Evolutionary conservation across 257 asterid species (phyloP), one percentile per base, ranked within the genome.

Genomic region (Phtheirospermum japonicum): DNA sequence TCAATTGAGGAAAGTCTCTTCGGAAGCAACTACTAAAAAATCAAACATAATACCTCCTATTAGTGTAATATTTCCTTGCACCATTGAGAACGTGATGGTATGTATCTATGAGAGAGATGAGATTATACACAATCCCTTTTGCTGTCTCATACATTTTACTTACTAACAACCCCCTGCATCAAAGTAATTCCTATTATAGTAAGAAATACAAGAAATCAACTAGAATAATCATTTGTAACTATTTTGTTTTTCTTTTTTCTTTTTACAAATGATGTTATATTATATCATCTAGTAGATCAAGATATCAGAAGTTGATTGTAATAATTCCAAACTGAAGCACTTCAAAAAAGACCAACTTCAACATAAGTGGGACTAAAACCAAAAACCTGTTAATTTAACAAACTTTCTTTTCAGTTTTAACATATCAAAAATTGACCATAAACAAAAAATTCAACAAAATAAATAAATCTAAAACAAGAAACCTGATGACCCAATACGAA

Each of bases 401-500:
- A n/a, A 23, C 28, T 3, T 3, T 23, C 28, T 23, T 23, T 23
- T 23, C 28, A 23, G 28, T 23, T 23, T 23, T 23, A 23, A 23
- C 28, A 23, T 42, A 42, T 4, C 14, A 4, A 42, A 42, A 42
- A 42, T 42, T 12, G 48, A 42, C 48, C 17, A 4, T 16, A 13
- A 42, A 42, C 48, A 13, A 42, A 42, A 12, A 16, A 3, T 14
- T 48, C 26, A 16, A 7, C 11, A 48, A 48, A 45, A 10, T 53
- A 20, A 53, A 33, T 6, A 2, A 42, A 39, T 23, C 3, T 4
- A 45, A 14, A 4, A 8, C 14, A 33, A 73, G 56, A 26, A 61
- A 88, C 99, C 96, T 93, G 70, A 85, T 80, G 0, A 87, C 77
- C 97, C 97, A 93, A 46, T 87, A 93, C 19, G 97, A 85, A 66